A percentile compares a stretch with the other conserved stretches of the same genome.
Conservation (phyloP, 768 basidiomycete species). For the Cystofilobasidium ferigula region DNA sequence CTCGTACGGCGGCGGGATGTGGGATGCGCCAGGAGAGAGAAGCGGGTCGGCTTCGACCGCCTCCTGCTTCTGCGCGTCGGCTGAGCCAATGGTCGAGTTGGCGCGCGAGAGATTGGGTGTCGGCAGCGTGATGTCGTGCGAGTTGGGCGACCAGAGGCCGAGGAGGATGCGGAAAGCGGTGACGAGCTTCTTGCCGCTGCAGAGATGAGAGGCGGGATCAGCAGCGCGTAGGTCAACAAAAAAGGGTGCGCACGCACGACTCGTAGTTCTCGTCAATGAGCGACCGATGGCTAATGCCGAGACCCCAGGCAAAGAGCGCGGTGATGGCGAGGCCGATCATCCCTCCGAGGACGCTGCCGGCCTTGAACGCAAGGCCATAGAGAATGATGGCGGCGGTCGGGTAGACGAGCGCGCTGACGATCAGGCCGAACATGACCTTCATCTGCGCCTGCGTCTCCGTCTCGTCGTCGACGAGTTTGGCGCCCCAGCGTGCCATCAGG, state of each 20-base stretch:
- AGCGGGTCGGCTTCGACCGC: not conserved
- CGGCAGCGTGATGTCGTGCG: constrained; percentile 66
- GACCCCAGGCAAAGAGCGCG: constrained; percentile 55
- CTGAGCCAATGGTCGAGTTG: not conserved
- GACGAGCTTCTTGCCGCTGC: constrained; percentile 69
- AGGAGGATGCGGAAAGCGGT: constrained; percentile 96
- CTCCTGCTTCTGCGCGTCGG: not conserved
- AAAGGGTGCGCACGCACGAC: constrained; percentile 45
- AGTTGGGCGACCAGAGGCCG: constrained; percentile 81
- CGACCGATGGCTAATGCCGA: constrained; percentile 73
- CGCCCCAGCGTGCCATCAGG: constrained; percentile 63
- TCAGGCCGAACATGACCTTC: constrained; percentile 72
- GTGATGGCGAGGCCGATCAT: constrained; percentile 45
- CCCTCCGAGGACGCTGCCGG: constrained; percentile 63
- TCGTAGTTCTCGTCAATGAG: constrained; percentile 80
- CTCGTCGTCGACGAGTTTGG: constrained; percentile 70
- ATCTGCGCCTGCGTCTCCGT: constrained; percentile 86
- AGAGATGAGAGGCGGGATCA: not conserved
- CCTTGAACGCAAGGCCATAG: constrained; percentile 59
- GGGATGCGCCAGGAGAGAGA: not conserved
- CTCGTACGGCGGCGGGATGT: constrained; percentile 32
- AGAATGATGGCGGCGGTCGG: constrained; percentile 70
- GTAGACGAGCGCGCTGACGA: constrained; percentile 68
- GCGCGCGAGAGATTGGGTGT: constrained; percentile 46
- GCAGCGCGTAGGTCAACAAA: not conserved